Evolutionary conservation across 306 rosid species (phyloP), one percentile per base, ranked within the genome.

Genomic region (Cucurbita pepo): DNA sequence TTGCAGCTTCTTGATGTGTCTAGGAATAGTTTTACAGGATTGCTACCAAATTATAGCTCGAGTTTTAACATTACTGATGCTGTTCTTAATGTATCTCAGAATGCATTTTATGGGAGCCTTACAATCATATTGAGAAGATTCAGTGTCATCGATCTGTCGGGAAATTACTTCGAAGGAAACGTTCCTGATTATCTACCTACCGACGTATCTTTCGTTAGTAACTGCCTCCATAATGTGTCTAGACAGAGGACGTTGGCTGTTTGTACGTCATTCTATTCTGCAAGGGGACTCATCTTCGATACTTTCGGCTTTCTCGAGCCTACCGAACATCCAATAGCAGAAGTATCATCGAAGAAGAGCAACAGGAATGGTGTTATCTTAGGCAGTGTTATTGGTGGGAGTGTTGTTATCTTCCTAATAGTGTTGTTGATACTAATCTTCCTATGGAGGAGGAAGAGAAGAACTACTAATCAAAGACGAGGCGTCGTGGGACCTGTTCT

Each of bases 351-450:
- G 34, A 76, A 86, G 69, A 90, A 78, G 85, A 89, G 86, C 83
- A 87, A 81, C 53, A 84, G 82, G 77, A 82, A 56, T 13, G 75
- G 70, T 48, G 82, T 90, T 72, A 82, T 90, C 74, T 65, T 94
- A 83, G 98, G 92, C 10, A 86, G 83, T 58, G 91, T 85, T 75
- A 81, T 90, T 0, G 95, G 98, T 52, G 96, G 96, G 72, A 4
- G 80, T 69, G 92, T 86, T 70, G 79, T 90, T 51, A 79, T 89
- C 71, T 74, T 78, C 22, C 63, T 90, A 71, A 59, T 87, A 74
- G 77, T 76, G 38, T 54, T 87, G 65, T 58, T 84, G 56, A 73
- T 81, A 10, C 43, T 86, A 72, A 22, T 82, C 18, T 51, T 87
- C 30, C 51, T 85, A 43, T 77, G 86, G 75, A 56, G 65, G 62